These are phyloP conservation scores for Salix brachista DNA, from an alignment of 345 rosid species.

Conservation along the genomic window DNA sequence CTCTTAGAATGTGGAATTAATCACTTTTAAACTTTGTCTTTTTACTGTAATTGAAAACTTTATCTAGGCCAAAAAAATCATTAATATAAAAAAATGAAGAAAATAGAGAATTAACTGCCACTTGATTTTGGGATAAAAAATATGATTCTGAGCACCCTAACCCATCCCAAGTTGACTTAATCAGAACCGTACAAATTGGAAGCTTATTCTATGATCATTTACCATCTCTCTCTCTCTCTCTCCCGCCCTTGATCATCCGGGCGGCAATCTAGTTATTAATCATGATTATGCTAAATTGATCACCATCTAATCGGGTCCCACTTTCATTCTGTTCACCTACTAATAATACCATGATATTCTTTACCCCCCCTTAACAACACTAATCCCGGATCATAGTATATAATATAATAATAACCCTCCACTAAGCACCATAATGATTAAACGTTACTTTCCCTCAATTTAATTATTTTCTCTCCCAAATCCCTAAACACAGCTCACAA, in stretches of 20 bases:
- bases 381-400: constrained; percentile 7
- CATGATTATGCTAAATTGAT: neutral
- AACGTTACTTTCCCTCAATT: constrained; percentile 18
- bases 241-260: neutral
- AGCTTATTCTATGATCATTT: neutral
- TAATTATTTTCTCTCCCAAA: neutral
- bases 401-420: neutral
- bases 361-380: neutral
- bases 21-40: too few species aligned
- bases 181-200: neutral
- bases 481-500: neutral
- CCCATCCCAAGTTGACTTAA: neutral
- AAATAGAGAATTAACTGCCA: neutral
- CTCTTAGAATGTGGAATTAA: too few species aligned
- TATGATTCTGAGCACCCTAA: neutral
- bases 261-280: neutral
- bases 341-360: constrained; percentile 3
- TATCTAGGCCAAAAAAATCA: too few species aligned
- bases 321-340: constrained; percentile 4
- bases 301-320: constrained; percentile 11
- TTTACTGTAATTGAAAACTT: too few species aligned
- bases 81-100: too few species aligned
- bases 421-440: constrained; percentile 12
- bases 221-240: neutral
- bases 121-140: neutral